A percentile compares a stretch with the other conserved stretches of the same genome.
Conservation (phyloP, 176 grass and related monocot species). For the Lolium rigidum region DNA sequence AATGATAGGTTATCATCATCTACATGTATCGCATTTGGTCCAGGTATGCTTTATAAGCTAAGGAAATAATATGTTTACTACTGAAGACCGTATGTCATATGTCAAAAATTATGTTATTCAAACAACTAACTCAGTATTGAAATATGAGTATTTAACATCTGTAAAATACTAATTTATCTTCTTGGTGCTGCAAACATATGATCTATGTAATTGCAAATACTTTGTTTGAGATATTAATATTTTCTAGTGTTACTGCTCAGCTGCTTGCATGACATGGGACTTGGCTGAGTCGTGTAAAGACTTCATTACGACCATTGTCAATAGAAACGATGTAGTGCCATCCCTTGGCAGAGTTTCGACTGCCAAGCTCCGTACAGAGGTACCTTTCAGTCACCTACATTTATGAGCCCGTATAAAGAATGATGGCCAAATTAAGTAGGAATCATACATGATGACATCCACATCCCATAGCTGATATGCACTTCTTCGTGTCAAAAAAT, state of each 20-base stretch:
- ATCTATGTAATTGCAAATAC: neutral
- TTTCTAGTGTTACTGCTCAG: constrained; percentile 42
- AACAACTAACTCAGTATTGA: neutral
- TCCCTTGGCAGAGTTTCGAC: constrained; percentile 63
- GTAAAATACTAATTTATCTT: neutral
- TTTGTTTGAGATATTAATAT: constrained; percentile 35
- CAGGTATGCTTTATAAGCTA: constrained; percentile 59
- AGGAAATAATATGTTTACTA: constrained; percentile 18
- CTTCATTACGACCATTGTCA: constrained; percentile 79
- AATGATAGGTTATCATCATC: constrained; percentile 71
- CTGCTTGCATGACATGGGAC: constrained; percentile 95
- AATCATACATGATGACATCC: neutral
- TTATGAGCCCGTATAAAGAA: constrained; percentile 10
- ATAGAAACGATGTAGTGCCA: constrained; percentile 81
- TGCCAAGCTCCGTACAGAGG: constrained; percentile 67
- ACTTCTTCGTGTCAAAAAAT: too few species aligned
- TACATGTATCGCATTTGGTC: constrained; percentile 89
- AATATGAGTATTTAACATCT: constrained; percentile 35
- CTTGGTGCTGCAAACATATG: constrained; percentile 29
- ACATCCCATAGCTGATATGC: neutral
- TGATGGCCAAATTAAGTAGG: constrained; percentile 37
- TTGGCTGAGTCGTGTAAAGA: constrained; percentile 82
- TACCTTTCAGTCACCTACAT: constrained; percentile 35
- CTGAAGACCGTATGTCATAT: neutral
- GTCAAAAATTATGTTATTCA: neutral